Percentiles rank a stretch among this genome's conserved stretches.
phyloP scores from a whole-genome alignment of 345 rosid genomes.

The Gossypium turneri region DNA sequence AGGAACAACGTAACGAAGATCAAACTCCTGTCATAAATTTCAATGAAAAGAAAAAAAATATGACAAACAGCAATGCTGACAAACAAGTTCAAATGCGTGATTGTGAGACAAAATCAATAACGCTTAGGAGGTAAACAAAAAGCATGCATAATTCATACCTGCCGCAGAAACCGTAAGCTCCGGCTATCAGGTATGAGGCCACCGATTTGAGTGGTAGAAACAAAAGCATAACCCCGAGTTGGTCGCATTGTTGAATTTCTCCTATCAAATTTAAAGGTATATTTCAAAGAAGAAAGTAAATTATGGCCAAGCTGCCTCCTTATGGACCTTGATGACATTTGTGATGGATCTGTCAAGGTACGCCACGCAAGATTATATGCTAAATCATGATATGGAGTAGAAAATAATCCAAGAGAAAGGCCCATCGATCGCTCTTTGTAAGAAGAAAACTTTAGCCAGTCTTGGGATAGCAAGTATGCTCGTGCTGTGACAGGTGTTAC shows the following conservation, averaged over 20 bases:
- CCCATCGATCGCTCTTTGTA: slow-evolving; percentile 81
- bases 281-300: slow-evolving; percentile 57
- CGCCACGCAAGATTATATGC: slow-evolving; percentile 79
- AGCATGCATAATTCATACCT: slow-evolving; percentile 38
- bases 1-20: slow-evolving; percentile 78
- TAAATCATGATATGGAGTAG: slow-evolving; percentile 61
- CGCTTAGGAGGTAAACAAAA: neutral
- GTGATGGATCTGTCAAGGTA: slow-evolving; percentile 78
- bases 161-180: slow-evolving; percentile 76
- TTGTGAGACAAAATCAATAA: neutral
- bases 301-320: slow-evolving; percentile 74
- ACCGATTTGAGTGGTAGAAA: slow-evolving; percentile 69
- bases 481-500: slow-evolving; percentile 65
- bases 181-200: slow-evolving; percentile 88
- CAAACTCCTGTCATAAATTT: slow-evolving; percentile 58
- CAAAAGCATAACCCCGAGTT: slow-evolving; percentile 72
- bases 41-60: neutral
- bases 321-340: slow-evolving; percentile 49
- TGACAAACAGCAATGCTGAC: neutral
- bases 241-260: slow-evolving; percentile 81
- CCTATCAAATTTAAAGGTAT: slow-evolving; percentile 65
- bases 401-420: slow-evolving; percentile 75
- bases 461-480: slow-evolving; percentile 70
- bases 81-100: neutral
- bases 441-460: slow-evolving; percentile 82